These are phyloP conservation scores for Mortierella sp. DNA, from an alignment of 371 early-diverging fungal species.

Conservation along the genomic window DNA sequence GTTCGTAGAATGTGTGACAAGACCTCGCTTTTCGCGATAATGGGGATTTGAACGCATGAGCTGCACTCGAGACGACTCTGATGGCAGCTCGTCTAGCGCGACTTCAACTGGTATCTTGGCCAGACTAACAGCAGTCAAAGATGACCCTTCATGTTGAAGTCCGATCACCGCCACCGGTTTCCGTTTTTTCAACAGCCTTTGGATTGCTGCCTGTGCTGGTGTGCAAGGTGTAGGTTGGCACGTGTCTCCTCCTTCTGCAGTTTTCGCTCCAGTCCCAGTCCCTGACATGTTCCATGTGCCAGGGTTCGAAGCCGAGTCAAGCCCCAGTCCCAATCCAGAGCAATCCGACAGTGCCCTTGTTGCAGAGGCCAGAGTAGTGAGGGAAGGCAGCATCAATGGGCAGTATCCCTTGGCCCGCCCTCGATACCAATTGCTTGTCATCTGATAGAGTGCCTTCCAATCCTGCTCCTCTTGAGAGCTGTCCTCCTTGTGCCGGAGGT, in stretches of 20 bases:
- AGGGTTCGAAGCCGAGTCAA: not conserved
- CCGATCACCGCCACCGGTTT: slow-evolving; percentile 61
- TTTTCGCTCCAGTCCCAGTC: not conserved
- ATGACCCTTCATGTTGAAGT: slow-evolving; percentile 66
- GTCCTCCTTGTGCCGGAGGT: not conserved
- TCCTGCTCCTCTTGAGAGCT: slow-evolving; percentile 17
- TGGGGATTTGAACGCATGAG: slow-evolving; percentile 70
- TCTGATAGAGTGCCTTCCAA: slow-evolving; percentile 70
- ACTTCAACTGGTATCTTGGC: slow-evolving; percentile 12
- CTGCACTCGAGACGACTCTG: slow-evolving; percentile 4
- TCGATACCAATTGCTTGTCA: slow-evolving; percentile 68
- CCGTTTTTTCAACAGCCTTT: slow-evolving; percentile 18
- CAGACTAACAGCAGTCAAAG: slow-evolving; percentile 62
- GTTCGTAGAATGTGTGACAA: slow-evolving; percentile 25
- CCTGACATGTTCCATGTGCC: not conserved
- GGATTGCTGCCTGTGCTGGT: slow-evolving; percentile 21
- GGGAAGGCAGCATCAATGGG: slow-evolving; percentile 47
- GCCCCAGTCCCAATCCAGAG: not conserved
- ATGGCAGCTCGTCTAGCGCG: not conserved
- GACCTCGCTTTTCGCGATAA: slow-evolving; percentile 53
- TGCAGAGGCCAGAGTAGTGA: slow-evolving; percentile 14
- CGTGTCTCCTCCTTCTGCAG: not conserved
- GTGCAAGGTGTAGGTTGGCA: slow-evolving; percentile 12
- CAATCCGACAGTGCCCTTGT: slow-evolving; percentile 23
- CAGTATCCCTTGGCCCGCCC: slow-evolving; percentile 63